phyloP scores from a whole-genome alignment of 257 asterid genomes.

The Fraxinus excelsior region DNA sequence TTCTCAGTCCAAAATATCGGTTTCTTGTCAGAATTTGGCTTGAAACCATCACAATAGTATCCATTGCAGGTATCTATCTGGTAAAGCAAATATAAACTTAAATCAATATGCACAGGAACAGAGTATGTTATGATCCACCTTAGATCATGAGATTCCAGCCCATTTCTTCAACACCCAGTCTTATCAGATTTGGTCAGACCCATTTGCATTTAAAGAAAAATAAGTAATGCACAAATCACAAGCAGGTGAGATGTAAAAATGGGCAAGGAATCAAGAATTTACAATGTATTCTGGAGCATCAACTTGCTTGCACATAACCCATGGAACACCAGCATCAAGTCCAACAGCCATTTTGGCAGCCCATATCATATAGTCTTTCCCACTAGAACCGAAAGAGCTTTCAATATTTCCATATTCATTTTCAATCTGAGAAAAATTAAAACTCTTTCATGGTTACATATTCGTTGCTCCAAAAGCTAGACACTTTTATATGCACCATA shows the following conservation, averaged over 20 bases:
- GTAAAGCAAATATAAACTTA: conserved; percentile 23
- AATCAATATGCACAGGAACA: background rate
- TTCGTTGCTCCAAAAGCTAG: conserved; percentile 16
- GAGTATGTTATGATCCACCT: conserved; percentile 23
- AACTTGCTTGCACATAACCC: conserved; percentile 96
- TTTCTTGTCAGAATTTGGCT: conserved; percentile 79
- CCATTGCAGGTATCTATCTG: conserved; percentile 97
- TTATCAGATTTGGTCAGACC: conserved; percentile 8
- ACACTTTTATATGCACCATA: background rate
- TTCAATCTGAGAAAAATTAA: conserved; percentile 64
- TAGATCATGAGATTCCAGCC: conserved; percentile 4
- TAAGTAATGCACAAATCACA: conserved; percentile 7
- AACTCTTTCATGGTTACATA: conserved; percentile 9
- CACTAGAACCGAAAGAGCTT: conserved; percentile 67
- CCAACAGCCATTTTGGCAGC: conserved; percentile 96
- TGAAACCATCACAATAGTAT: conserved; percentile 85
- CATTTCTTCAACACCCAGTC: conserved; percentile 11
- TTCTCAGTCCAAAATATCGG: conserved; percentile 89
- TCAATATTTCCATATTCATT: conserved; percentile 93
- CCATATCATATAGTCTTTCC: conserved; percentile 79
- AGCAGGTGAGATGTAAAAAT: conserved; percentile 18
- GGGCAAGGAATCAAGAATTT: conserved; percentile 34
- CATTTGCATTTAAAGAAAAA: conserved; percentile 5
- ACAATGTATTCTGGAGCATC: conserved; percentile 95
- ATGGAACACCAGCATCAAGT: conserved; percentile 93